phyloP scores from a whole-genome alignment of 345 rosid genomes.

The Linum usitatissimum region DNA sequence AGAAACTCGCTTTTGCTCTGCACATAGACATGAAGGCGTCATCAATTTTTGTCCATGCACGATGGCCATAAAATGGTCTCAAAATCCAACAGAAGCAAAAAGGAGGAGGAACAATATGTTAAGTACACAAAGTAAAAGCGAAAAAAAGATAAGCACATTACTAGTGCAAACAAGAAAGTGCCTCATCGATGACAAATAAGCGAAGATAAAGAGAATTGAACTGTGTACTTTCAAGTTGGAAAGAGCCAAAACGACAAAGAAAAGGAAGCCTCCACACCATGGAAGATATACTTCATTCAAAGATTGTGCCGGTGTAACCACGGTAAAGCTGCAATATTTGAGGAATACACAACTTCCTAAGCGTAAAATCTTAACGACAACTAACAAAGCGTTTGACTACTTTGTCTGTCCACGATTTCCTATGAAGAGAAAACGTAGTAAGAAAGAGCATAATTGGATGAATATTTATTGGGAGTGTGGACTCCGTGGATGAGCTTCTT shows the following conservation, averaged over 20 bases:
- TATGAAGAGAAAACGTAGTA: background rate
- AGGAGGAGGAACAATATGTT: background rate
- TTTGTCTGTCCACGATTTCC: background rate
- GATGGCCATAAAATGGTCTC: background rate
- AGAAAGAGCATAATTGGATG: background rate
- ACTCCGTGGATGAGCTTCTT: background rate
- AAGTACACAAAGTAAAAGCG: background rate
- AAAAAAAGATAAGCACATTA: too few relatives aligned
- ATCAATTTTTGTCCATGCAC: background rate
- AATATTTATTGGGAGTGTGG: background rate
- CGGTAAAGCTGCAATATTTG: background rate
- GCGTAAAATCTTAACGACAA: too few relatives aligned
- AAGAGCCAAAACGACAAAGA: too few relatives aligned
- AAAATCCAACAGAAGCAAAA: background rate
- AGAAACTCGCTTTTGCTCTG: background rate
- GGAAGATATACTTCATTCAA: background rate
- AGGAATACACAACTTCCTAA: too few relatives aligned
- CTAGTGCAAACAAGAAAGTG: background rate
- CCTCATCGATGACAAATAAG: background rate
- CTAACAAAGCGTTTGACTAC: background rate
- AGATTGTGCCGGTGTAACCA: background rate
- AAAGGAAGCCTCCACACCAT: background rate
- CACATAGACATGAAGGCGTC: background rate
- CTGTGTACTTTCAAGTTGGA: too few relatives aligned
- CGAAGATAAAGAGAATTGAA: too few relatives aligned